Percentiles rank a stretch among this genome's conserved stretches.
phyloP scores from a whole-genome alignment of 2,329 filamentous ascomycete genomes.

The Decorospora gaudefroyi region DNA sequence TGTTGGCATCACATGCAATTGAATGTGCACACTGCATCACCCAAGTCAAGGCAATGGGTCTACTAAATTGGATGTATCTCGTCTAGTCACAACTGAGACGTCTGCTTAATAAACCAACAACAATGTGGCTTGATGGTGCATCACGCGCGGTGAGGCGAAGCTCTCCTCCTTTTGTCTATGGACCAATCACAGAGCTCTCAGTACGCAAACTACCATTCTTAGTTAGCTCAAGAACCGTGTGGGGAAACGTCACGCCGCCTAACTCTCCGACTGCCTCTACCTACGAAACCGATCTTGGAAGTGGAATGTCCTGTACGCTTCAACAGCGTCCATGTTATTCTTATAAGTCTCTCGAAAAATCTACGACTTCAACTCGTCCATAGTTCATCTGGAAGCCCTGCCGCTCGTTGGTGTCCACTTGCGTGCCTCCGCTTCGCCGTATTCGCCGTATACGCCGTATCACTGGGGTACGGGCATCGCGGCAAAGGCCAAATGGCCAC shows the following conservation, averaged over 20 bases:
- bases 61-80: too few relatives aligned
- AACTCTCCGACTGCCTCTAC: too few relatives aligned
- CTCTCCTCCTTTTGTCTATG: neutral
- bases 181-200: conserved; percentile 19
- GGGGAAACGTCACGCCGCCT: conserved; percentile 21
- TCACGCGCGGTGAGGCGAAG: conserved; percentile 2
- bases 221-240: conserved; percentile 14
- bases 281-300: conserved; percentile 8
- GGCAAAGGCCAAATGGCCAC: conserved; percentile 31
- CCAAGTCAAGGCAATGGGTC: too few relatives aligned
- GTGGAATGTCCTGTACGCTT: conserved; percentile 9
- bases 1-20: too few relatives aligned
- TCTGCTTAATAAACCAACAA: too few relatives aligned
- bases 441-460: conserved; percentile 14
- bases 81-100: too few relatives aligned
- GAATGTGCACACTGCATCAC: too few relatives aligned
- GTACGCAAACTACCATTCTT: conserved; percentile 20
- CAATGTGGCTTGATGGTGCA: conserved; percentile 1
- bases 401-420: neutral
- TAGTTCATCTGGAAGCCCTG: neutral
- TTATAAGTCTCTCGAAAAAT: neutral
- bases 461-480: neutral
- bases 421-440: neutral
- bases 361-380: conserved; percentile 10
- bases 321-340: conserved; percentile 11